Conservation (phyloP, 768 basidiomycete genomes). For the Lanmaoa rubissima region DNA sequence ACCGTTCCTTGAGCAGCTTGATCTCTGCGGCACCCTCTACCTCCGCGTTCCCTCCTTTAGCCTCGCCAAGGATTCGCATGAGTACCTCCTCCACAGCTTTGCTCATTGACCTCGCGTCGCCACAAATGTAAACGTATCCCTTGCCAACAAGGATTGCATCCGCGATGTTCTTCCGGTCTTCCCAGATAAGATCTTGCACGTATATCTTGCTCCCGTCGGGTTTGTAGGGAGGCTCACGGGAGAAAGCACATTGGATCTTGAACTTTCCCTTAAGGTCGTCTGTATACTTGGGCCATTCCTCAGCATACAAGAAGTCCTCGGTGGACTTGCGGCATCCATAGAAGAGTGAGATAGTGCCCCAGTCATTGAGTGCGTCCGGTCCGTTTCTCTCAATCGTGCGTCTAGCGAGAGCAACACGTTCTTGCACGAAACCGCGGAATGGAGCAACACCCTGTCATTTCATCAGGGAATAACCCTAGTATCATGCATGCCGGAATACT, state of each 20-base stretch:
- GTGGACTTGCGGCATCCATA: slow-evolving; percentile 91
- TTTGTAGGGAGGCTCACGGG: slow-evolving; percentile 81
- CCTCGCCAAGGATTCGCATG: slow-evolving; percentile 81
- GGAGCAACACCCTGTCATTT: slow-evolving; percentile 87
- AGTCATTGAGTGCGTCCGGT: slow-evolving; percentile 87
- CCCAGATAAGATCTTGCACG: slow-evolving; percentile 96
- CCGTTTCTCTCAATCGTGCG: slow-evolving; percentile 96
- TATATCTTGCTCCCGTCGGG: slow-evolving; percentile 95
- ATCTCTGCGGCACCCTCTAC: slow-evolving; percentile 90
- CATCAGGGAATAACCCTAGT: slow-evolving; percentile 3
- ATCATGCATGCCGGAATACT: slow-evolving; percentile 32
- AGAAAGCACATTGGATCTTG: slow-evolving; percentile 85
- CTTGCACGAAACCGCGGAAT: slow-evolving; percentile 98
- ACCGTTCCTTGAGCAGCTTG: slow-evolving; percentile 94
- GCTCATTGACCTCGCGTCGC: slow-evolving; percentile 95
- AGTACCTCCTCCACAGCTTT: slow-evolving; percentile 92
- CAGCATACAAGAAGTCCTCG: slow-evolving; percentile 91
- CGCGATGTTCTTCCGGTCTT: slow-evolving; percentile 78
- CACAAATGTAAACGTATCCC: slow-evolving; percentile 97
- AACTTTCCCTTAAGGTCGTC: slow-evolving; percentile 92
- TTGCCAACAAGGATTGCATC: slow-evolving; percentile 91
- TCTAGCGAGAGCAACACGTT: slow-evolving; percentile 93
- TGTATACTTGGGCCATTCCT: slow-evolving; percentile 90
- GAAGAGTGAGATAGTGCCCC: slow-evolving; percentile 93
- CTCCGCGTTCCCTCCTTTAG: slow-evolving; percentile 86